Conservation (phyloP, 2,329 filamentous ascomycete species). For the Epichloe bromicola region DNA sequence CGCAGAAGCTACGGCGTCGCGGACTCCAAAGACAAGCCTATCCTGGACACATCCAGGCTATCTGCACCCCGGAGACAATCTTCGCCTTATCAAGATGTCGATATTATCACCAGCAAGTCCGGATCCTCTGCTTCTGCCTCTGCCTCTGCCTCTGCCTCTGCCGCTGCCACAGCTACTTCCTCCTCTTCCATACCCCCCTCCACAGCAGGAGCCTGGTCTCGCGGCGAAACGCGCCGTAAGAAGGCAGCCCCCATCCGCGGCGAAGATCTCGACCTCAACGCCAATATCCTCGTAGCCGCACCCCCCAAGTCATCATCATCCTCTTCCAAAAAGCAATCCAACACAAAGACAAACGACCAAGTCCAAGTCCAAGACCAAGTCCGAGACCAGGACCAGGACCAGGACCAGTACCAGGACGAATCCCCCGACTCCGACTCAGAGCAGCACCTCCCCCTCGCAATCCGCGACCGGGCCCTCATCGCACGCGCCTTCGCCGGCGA, state of each 20-base stretch:
- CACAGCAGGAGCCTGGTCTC: conserved; percentile 30
- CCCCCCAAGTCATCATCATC: background rate
- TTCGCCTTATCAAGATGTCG: conserved; percentile 15
- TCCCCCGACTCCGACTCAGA: conserved; percentile 27
- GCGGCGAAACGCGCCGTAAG: conserved; percentile 24
- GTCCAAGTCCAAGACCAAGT: conserved; percentile 13
- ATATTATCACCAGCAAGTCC: conserved; percentile 14
- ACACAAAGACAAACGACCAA: conserved; percentile 8
- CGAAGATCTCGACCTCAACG: conserved; percentile 28
- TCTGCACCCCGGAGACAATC: conserved; percentile 16
- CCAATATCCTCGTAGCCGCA: conserved; percentile 19
- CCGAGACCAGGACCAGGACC: background rate
- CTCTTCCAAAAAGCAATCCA: conserved; percentile 2
- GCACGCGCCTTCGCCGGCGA: conserved; percentile 80
- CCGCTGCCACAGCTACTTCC: conserved; percentile 4
- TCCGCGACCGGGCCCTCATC: conserved; percentile 55
- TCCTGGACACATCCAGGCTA: conserved; percentile 17
- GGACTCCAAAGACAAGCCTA: conserved; percentile 9
- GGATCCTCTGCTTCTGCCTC: conserved; percentile 7
- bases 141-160: conserved; percentile 8
- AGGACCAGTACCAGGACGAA: background rate
- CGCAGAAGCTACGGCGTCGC: conserved; percentile 54
- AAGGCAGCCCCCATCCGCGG: conserved; percentile 16
- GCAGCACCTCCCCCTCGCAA: conserved; percentile 38
- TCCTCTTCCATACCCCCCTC: conserved; percentile 12